phyloP scores from a whole-genome alignment of 129 eudicot species.

The Centaurea solstitialis region DNA sequence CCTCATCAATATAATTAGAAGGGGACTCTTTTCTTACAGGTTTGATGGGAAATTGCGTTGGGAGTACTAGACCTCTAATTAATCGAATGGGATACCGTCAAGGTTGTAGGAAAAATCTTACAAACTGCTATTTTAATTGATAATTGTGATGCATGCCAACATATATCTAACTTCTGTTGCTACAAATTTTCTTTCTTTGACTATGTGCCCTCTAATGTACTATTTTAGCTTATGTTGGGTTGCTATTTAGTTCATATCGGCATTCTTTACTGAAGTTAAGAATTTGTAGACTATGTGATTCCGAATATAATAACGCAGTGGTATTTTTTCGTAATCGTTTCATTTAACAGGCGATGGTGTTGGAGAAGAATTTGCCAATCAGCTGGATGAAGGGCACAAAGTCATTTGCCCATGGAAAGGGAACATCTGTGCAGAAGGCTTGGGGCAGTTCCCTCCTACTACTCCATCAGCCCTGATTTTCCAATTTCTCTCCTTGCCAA shows the following conservation, averaged over 20 bases:
- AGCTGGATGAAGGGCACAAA: slow-evolving; percentile 82
- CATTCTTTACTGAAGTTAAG: no score
- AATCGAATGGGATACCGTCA: slow-evolving; percentile 64
- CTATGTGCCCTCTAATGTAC: neutral
- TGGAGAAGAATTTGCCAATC: slow-evolving; percentile 73
- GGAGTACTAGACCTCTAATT: slow-evolving; percentile 70
- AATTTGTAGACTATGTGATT: no score
- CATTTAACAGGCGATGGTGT: slow-evolving; percentile 49
- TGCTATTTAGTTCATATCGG: no score
- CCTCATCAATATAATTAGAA: slow-evolving; percentile 51
- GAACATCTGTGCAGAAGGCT: slow-evolving; percentile 87
- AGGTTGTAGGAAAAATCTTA: slow-evolving; percentile 73
- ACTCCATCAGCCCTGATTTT: slow-evolving; percentile 90
- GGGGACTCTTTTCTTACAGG: slow-evolving; percentile 75
- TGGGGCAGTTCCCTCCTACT: slow-evolving; percentile 96
- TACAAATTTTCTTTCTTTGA: neutral
- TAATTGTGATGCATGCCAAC: slow-evolving; percentile 87
- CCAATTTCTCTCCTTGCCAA: slow-evolving; percentile 84
- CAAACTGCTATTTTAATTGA: slow-evolving; percentile 79
- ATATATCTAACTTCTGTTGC: slow-evolving; percentile 57
- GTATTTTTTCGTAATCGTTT: neutral
- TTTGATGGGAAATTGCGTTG: slow-evolving; percentile 62
- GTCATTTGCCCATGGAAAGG: slow-evolving; percentile 91
- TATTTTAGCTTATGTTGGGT: neutral
- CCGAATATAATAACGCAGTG: neutral